Evolutionary conservation across 192 early-diverging fungal genomes (phyloP).

Genomic region (Glomus cerebriforme): DNA sequence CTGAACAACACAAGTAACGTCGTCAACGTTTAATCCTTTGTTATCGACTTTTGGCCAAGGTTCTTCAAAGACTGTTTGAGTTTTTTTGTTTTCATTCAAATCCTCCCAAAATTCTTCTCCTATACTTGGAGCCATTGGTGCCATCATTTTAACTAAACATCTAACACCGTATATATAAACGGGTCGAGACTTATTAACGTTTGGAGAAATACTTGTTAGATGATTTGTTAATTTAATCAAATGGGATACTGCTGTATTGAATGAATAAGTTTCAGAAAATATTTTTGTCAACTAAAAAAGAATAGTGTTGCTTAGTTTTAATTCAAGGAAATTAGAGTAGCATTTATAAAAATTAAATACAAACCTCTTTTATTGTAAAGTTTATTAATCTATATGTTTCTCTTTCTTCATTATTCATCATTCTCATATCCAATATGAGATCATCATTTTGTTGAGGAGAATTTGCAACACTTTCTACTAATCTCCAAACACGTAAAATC

Average conservation of each 20-base stretch:
- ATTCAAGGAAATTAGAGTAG: neutral
- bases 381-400: slow-evolving; percentile 57
- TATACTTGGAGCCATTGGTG: slow-evolving; percentile 73
- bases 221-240: slow-evolving; percentile 80
- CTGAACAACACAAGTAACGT: slow-evolving; percentile 56
- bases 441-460: neutral
- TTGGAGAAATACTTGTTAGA: slow-evolving; percentile 31
- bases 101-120: slow-evolving; percentile 75
- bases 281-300: slow-evolving; percentile 39
- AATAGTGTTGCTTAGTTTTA: neutral
- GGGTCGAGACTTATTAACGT: slow-evolving; percentile 39
- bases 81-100: slow-evolving; percentile 24
- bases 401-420: slow-evolving; percentile 50
- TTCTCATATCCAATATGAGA: neutral
- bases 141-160: slow-evolving; percentile 67
- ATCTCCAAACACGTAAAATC: slow-evolving; percentile 61
- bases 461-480: slow-evolving; percentile 49
- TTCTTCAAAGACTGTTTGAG: slow-evolving; percentile 54
- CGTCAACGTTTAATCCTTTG: slow-evolving; percentile 50
- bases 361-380: slow-evolving; percentile 60
- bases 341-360: neutral
- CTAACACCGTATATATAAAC: slow-evolving; percentile 55
- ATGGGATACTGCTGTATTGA: slow-evolving; percentile 84
- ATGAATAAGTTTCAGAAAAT: slow-evolving; percentile 50
- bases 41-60: slow-evolving; percentile 59